Percentiles rank a stretch among this genome's conserved stretches.
Evolutionary conservation across 116 monocot species (phyloP).

Genomic region (Iris pallida): DNA sequence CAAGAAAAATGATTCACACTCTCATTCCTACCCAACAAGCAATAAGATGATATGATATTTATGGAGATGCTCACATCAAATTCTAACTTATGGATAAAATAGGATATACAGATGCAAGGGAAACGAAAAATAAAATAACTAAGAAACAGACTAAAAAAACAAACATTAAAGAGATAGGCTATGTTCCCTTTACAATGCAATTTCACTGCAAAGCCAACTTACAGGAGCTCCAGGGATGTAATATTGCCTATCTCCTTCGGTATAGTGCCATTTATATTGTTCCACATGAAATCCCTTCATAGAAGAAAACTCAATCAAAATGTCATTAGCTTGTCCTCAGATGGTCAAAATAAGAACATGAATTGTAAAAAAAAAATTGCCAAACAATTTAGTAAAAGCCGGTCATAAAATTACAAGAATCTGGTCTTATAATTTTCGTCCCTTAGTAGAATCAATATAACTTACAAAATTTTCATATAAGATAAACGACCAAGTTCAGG

Average conservation of each 20-base stretch:
- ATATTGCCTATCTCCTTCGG: constrained; percentile 66
- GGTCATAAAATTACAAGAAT: neutral
- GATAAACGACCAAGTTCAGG: constrained; percentile 55
- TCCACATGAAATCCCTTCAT: constrained; percentile 69
- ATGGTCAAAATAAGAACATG: neutral
- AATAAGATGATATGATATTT: too few species aligned
- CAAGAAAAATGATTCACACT: too few species aligned
- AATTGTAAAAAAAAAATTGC: neutral
- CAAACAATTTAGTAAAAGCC: neutral
- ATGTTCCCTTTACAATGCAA: neutral
- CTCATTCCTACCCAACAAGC: too few species aligned
- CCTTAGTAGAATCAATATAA: neutral
- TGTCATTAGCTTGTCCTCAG: neutral
- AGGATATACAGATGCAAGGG: too few species aligned
- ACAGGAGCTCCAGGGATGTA: constrained; percentile 53
- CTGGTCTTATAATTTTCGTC: neutral
- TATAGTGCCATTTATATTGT: constrained; percentile 46
- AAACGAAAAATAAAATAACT: neutral
- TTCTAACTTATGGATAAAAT: too few species aligned
- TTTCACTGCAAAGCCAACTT: constrained; percentile 27
- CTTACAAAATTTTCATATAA: constrained; percentile 61
- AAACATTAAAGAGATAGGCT: neutral
- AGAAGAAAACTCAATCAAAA: constrained; percentile 12
- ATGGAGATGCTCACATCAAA: too few species aligned
- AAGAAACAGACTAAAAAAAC: neutral